Conservation (phyloP, 1,284 basidiomycete species). For the Fomitiporia mediterranea region DNA sequence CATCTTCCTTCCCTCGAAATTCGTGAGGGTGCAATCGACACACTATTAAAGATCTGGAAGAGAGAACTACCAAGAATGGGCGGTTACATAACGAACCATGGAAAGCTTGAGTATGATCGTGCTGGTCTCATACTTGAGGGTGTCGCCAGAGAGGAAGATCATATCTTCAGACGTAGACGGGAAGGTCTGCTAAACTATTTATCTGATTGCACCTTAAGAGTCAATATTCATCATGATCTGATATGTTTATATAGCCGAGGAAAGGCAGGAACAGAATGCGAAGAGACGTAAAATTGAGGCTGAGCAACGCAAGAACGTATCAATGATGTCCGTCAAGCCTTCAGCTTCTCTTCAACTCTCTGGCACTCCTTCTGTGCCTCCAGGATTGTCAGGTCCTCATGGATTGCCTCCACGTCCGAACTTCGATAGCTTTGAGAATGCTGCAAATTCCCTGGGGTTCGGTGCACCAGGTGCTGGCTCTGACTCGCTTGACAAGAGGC, state of each 20-base stretch:
- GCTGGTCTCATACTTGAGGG: slow-evolving; percentile 95
- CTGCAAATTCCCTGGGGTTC: slow-evolving; percentile 69
- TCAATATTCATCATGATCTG: slow-evolving; percentile 20
- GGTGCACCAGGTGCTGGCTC: slow-evolving; percentile 51
- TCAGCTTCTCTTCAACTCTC: slow-evolving; percentile 13
- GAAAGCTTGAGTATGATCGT: slow-evolving; percentile 80
- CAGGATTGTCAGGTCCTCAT: slow-evolving; percentile 41
- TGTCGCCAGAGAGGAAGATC: slow-evolving; percentile 88
- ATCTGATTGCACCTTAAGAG: slow-evolving; percentile 23
- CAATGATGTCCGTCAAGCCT: slow-evolving; percentile 33
- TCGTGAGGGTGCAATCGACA: slow-evolving; percentile 98
- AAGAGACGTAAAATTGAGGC: slow-evolving; percentile 85
- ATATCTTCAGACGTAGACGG: slow-evolving; percentile 89
- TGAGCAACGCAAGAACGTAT: slow-evolving; percentile 44
- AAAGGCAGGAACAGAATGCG: slow-evolving; percentile 84
- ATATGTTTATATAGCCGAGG: slow-evolving; percentile 61
- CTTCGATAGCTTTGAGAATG: slow-evolving; percentile 64
- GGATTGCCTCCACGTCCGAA: slow-evolving; percentile 54
- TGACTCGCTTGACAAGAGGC: slow-evolving; percentile 84
- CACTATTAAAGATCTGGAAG: slow-evolving; percentile 94
- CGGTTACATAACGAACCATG: slow-evolving; percentile 94
- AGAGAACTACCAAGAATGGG: slow-evolving; percentile 91
- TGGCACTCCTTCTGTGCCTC: slow-evolving; percentile 46
- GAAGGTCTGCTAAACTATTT: slow-evolving; percentile 62
- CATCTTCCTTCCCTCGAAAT: slow-evolving; percentile 98